Evolutionary conservation across 306 rosid genomes (phyloP), one percentile per base, ranked within the genome.

Genomic region (Vigna hirtella): DNA sequence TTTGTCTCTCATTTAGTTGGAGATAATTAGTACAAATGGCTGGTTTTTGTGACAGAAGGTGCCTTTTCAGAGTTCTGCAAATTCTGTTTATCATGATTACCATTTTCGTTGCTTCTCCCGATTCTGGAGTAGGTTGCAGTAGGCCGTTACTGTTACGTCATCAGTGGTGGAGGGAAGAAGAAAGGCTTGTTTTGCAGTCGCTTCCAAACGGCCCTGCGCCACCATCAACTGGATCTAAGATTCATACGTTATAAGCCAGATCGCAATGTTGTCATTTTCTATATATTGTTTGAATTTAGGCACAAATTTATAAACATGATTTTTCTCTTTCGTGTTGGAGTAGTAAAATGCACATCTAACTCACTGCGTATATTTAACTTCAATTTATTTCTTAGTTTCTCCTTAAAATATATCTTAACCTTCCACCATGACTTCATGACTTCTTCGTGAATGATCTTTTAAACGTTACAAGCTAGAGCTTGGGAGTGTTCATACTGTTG

Each of bases 91-190:
- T 65, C 30, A 17, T 1, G 2, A 2, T 65, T 30, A 9, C 5
- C 49, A 38, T 65, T 36, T 65, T 65, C 18, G n/a, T 38, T 38
- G 50, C 30, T 65, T 65, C 50, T 34, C 48, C 69, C 0, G 50
- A 65, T 0, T 65, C 30, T 0, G 61, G 77, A 57, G 83, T 64
- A 14, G 70, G 3, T 9, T 51, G 78, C 11, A 79, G 84, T 7
- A 79, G 87, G 63, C 81, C 84, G 17, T 79, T 83, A 18, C 67
- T 56, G 0, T 9, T 56, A 22, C 28, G 40, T 67, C 12, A 5
- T 43, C 36, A 72, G 1, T 55, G 32, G 75, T 45, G 70, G 4
- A 14, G 45, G 3, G 28, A 26, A 17, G 81, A 83, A 30, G n/a
- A 16, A 9, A 61, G 56, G 1, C 56, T 74, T 55, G 11, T 52